Percentiles rank a stretch among this genome's conserved stretches.
Evolutionary conservation across 306 rosid species (phyloP).

Genomic region (Cucurbita argyrosperma): DNA sequence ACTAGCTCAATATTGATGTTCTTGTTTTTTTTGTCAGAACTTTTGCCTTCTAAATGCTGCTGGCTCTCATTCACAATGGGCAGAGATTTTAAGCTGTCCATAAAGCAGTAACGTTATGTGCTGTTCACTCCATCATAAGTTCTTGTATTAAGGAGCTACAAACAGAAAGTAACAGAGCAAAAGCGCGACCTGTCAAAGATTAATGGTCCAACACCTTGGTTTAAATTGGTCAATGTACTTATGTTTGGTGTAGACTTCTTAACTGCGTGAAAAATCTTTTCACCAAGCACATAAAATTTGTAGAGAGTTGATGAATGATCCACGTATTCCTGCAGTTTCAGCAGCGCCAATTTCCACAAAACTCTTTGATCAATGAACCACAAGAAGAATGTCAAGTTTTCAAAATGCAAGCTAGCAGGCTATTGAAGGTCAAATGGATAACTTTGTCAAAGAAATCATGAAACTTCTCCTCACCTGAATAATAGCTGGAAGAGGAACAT

Average conservation of each 20-base stretch:
- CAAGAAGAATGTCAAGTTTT: not conserved
- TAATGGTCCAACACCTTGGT: slow-evolving; percentile 42
- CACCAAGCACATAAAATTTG: slow-evolving; percentile 74
- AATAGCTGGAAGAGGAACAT: slow-evolving; percentile 83
- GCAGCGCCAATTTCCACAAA: not conserved
- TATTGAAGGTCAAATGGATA: not conserved
- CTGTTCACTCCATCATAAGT: not conserved
- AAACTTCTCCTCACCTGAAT: slow-evolving; percentile 41
- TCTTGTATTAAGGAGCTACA: not conserved
- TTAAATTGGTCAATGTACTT: slow-evolving; percentile 30
- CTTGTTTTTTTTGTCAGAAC: slow-evolving; percentile 10
- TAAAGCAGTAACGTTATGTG: not conserved
- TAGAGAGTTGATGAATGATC: slow-evolving; percentile 78
- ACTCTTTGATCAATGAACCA: not conserved
- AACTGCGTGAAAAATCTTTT: slow-evolving; percentile 60
- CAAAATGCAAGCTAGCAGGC: not conserved
- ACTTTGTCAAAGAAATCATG: not conserved
- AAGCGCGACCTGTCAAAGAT: slow-evolving; percentile 44
- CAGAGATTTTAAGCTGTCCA: slow-evolving; percentile 52
- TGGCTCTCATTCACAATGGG: slow-evolving; percentile 27
- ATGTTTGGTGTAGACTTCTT: slow-evolving; percentile 75
- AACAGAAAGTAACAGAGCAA: not conserved
- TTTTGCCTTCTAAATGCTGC: slow-evolving; percentile 10
- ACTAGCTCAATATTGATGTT: slow-evolving; percentile 45
- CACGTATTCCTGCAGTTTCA: slow-evolving; percentile 63